These are phyloP conservation scores for Berkeleyomyces basicola DNA, from an alignment of 2,329 filamentous ascomycete genomes.

Conservation along the genomic window DNA sequence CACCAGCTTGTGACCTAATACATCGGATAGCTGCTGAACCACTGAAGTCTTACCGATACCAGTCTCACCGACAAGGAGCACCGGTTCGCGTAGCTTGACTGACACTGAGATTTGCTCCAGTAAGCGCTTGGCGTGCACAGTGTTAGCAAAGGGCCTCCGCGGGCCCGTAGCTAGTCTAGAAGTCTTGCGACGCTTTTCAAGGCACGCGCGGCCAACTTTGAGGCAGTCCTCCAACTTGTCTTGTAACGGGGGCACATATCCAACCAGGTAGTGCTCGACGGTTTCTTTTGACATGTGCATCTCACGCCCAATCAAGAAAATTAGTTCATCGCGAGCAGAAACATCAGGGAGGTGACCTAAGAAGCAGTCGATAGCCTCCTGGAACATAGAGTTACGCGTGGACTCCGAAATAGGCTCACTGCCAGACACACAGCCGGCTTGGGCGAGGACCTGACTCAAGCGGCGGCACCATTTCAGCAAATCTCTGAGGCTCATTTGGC, in stretches of 20 bases:
- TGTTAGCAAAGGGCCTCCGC: constrained; percentile 67
- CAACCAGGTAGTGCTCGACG: constrained; percentile 57
- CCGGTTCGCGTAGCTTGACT: constrained; percentile 69
- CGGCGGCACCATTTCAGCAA: constrained; percentile 83
- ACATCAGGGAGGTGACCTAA: constrained; percentile 59
- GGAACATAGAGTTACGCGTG: constrained; percentile 67
- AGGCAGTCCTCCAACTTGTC: constrained; percentile 39
- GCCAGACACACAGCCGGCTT: constrained; percentile 45
- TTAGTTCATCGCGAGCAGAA: constrained; percentile 40
- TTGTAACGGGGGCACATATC: constrained; percentile 54
- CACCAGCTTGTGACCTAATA: constrained; percentile 70
- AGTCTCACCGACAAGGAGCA: constrained; percentile 93
- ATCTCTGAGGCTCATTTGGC: constrained; percentile 55
- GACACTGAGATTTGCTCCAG: constrained; percentile 80
- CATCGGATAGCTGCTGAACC: constrained; percentile 76
- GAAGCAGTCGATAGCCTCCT: constrained; percentile 89
- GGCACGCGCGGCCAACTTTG: constrained; percentile 46
- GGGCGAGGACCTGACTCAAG: constrained; percentile 47
- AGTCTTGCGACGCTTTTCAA: constrained; percentile 40
- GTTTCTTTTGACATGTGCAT: constrained; percentile 75
- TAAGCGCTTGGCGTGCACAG: constrained; percentile 64
- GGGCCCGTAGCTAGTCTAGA: constrained; percentile 32
- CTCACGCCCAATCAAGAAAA: constrained; percentile 61
- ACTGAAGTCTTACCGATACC: constrained; percentile 97
- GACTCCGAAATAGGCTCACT: constrained; percentile 57